Percentiles rank a stretch among this genome's conserved stretches.
Evolutionary conservation across 345 rosid genomes (phyloP).

Genomic region (Heritiera littoralis): DNA sequence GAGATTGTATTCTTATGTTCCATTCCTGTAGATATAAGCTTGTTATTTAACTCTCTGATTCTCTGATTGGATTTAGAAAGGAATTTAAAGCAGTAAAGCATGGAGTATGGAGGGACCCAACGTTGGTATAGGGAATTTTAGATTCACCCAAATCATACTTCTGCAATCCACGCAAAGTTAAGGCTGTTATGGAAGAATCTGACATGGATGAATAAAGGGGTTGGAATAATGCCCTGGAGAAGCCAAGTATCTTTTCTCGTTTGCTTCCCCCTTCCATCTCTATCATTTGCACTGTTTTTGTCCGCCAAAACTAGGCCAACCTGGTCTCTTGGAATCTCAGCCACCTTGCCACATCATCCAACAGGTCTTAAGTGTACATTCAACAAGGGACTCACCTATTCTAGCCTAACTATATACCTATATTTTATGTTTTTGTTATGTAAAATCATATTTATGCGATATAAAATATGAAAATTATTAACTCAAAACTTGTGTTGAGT

Average conservation of each 20-base stretch:
- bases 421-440: too few relatives aligned
- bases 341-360: slow-evolving; percentile 40
- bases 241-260: slow-evolving; percentile 77
- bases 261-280: slow-evolving; percentile 38
- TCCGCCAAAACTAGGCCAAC: slow-evolving; percentile 35
- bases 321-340: slow-evolving; percentile 32
- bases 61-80: slow-evolving; percentile 41
- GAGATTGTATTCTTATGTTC: slow-evolving; percentile 41
- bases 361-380: slow-evolving; percentile 37
- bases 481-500: too few relatives aligned
- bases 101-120: slow-evolving; percentile 52
- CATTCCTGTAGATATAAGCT: slow-evolving; percentile 59
- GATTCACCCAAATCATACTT: slow-evolving; percentile 56
- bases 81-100: slow-evolving; percentile 53
- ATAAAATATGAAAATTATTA: too few relatives aligned
- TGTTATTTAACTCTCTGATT: slow-evolving; percentile 47
- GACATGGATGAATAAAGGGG: slow-evolving; percentile 60
- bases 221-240: slow-evolving; percentile 55
- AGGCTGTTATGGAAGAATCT: slow-evolving; percentile 79
- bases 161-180: slow-evolving; percentile 57
- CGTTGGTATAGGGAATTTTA: slow-evolving; percentile 39
- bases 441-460: too few relatives aligned
- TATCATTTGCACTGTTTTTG: slow-evolving; percentile 56
- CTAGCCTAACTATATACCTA: neutral
- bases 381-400: slow-evolving; percentile 23